phyloP scores from a whole-genome alignment of 495 filamentous ascomycete genomes.

The Penicillium subrubescens region DNA sequence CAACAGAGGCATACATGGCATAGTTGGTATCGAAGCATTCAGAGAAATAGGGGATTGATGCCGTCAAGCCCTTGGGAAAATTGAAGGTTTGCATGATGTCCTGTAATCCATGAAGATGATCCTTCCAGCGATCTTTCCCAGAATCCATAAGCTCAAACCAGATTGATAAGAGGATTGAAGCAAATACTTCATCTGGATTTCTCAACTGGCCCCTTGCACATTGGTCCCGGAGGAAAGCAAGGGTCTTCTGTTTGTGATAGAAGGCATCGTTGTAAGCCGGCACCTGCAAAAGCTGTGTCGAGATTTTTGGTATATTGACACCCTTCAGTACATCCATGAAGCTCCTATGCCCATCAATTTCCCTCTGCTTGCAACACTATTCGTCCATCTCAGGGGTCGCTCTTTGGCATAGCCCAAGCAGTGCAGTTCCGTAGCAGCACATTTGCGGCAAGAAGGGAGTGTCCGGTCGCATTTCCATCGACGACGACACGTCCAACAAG shows the following conservation, averaged over 20 bases:
- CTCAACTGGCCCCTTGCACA: background rate
- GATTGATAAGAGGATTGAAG: conserved; percentile 20
- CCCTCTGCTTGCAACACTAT: conserved; percentile 25
- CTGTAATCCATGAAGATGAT: conserved; percentile 19
- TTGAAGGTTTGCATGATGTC: conserved; percentile 11
- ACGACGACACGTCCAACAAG: conserved; percentile 28
- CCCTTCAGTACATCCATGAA: background rate
- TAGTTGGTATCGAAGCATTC: conserved; percentile 7
- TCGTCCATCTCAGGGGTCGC: conserved; percentile 22
- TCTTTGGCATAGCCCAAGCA: conserved; percentile 22
- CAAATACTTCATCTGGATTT: conserved; percentile 20
- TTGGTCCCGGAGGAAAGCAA: conserved; percentile 13
- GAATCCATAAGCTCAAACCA: conserved; percentile 26
- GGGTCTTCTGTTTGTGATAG: conserved; percentile 17
- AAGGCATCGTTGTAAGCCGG: conserved; percentile 13
- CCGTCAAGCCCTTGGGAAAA: conserved; percentile 3
- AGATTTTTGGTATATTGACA: background rate
- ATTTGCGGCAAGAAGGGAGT: conserved; percentile 22
- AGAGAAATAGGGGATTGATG: background rate
- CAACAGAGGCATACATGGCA: background rate
- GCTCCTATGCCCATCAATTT: conserved; percentile 19
- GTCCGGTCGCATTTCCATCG: conserved; percentile 24
- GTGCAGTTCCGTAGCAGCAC: background rate
- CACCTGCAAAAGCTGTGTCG: background rate
- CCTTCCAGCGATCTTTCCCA: conserved; percentile 21